Conservation (phyloP, 768 basidiomycete genomes). For the Amanita pseudoporphyria region DNA sequence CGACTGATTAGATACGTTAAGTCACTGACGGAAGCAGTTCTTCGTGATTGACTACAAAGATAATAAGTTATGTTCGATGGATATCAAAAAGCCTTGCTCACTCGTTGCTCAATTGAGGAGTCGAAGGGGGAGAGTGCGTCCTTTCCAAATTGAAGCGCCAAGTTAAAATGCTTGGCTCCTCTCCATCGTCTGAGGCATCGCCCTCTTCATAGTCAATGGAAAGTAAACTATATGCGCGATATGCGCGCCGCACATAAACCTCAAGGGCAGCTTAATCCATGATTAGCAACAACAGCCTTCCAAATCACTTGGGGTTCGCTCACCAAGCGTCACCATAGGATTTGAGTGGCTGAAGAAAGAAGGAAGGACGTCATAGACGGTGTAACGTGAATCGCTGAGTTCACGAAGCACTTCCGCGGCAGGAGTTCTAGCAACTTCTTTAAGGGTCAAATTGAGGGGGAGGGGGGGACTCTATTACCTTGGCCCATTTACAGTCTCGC, state of each 20-base stretch:
- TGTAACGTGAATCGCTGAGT: conserved; percentile 92
- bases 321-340: conserved; percentile 75
- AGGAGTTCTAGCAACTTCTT: conserved; percentile 46
- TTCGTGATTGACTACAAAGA: conserved; percentile 44
- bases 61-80: conserved; percentile 6
- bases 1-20: conserved; percentile 86
- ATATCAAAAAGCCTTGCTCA: conserved; percentile 13
- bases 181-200: conserved; percentile 74
- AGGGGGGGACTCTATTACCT: conserved; percentile 30
- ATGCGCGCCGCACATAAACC: conserved; percentile 92
- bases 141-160: conserved; percentile 96
- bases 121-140: conserved; percentile 78
- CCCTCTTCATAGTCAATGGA: conserved; percentile 95
- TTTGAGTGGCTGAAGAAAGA: conserved; percentile 90
- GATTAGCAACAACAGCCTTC: conserved; percentile 3
- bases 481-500: conserved; percentile 60
- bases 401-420: conserved; percentile 84
- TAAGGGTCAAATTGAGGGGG: conserved; percentile 5
- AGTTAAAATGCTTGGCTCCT: conserved; percentile 68
- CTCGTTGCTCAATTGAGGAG: conserved; percentile 55
- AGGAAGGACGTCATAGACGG: conserved; percentile 94
- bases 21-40: conserved; percentile 93
- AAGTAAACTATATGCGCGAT: conserved; percentile 85
- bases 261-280: conserved; percentile 71
- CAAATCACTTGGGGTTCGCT: conserved; percentile 14